Evolutionary conservation across 2,329 filamentous ascomycete genomes (phyloP), one percentile per base, ranked within the genome.

Genomic region (Rutstroemia sp.): DNA sequence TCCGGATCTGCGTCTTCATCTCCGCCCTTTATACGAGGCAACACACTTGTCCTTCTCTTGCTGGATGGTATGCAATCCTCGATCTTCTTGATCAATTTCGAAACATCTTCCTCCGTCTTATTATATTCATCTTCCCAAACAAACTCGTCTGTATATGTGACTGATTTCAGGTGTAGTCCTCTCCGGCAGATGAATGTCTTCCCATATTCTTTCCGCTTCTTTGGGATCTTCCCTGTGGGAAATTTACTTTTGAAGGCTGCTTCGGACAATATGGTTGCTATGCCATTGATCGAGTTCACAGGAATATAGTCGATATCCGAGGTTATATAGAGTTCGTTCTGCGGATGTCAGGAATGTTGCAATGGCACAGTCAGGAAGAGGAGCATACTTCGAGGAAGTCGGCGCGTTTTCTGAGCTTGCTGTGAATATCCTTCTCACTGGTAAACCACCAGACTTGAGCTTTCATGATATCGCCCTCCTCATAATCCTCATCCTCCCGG

Each of bases 311-410:
- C 95, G 73, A 87, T 94, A 21, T 89, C 86, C 0, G 89, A 81
- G 0, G 91, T 95, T 55, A 97, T 85, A 68, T 97, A 99, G 14
- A 96, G 78, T 71, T 99, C 94, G 67, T 96, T 95, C 78, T 89
- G 61, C 44, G 41, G 68, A 62, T 38, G 56, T 60, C 37, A 61
- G 60, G 19, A 41, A n/a, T n/a, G 14, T n/a, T 17, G 14, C 16
- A 41, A 41, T 16, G 2, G 38, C 17, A 41, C 6, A 41, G 17
- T 17, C 14, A 17, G 38, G 38, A 17, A 17, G 17, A 41, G 38
- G 2, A 25, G n/a, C 45, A 6, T 74, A 88, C 83, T 67, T 82
- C 82, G 52, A 95, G 71, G 58, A 83, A 89, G 72, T 99, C 94
- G 12, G 76, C 79, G 66, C 90, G 79, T 73, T 94, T 95, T 73